Conservation (phyloP, 129 eudicot genomes). For the Flaveria trinervia region DNA sequence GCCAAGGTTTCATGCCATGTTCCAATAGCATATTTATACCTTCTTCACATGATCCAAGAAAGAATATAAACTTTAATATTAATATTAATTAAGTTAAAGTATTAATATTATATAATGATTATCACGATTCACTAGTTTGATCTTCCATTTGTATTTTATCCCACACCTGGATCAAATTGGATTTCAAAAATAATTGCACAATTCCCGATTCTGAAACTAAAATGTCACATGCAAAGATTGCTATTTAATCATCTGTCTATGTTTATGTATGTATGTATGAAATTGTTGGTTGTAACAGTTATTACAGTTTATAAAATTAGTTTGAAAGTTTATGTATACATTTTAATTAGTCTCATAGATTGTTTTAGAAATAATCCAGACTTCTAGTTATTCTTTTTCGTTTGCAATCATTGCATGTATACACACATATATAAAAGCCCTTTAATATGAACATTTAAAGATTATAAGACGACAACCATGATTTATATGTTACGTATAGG, state of each 20-base stretch:
- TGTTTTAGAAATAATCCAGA: not conserved
- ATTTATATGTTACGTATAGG: too few relatives aligned
- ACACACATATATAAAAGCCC: not conserved
- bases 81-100: not conserved
- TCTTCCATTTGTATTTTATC: constrained; percentile 22
- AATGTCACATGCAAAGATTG: constrained; percentile 25
- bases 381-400: not conserved
- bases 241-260: not conserved
- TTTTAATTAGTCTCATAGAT: not conserved
- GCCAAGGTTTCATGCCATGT: constrained; percentile 51
- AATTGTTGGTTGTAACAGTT: constrained; percentile 13
- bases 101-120: constrained; percentile 6
- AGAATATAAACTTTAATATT: constrained; percentile 14
- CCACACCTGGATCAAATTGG: constrained; percentile 14
- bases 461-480: too few relatives aligned
- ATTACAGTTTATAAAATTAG: not conserved
- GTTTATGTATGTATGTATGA: not conserved
- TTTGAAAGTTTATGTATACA: not conserved
- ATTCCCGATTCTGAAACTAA: not conserved
- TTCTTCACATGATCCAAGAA: constrained; percentile 63
- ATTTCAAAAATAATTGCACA: constrained; percentile 28
- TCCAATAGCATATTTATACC: constrained; percentile 34
- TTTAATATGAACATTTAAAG: too few relatives aligned
- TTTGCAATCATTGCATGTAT: not conserved
- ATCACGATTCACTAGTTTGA: constrained; percentile 40